These are phyloP conservation scores for Phytophthora colocasiae DNA, from an alignment of 352 stramenopile genomes.

Conservation along the genomic window DNA sequence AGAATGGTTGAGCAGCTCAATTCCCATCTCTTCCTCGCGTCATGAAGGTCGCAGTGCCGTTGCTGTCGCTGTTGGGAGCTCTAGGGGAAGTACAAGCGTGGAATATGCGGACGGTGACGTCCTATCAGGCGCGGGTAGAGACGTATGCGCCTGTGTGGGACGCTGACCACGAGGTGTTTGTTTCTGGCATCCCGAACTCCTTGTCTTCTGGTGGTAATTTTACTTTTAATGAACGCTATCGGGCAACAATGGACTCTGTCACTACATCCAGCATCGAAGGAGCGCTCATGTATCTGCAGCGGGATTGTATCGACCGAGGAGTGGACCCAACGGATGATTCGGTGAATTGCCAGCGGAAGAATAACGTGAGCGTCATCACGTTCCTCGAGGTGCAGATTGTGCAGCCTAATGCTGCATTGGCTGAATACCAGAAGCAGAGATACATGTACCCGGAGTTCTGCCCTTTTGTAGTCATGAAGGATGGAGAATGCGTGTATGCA, in stretches of 20 bases:
- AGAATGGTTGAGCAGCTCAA: slow-evolving; percentile 16
- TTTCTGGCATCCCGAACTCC: slow-evolving; percentile 45
- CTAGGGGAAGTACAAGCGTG: slow-evolving; percentile 27
- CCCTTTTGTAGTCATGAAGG: slow-evolving; percentile 70
- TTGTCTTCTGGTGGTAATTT: slow-evolving; percentile 7
- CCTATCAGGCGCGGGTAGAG: slow-evolving; percentile 69
- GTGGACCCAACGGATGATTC: slow-evolving; percentile 28
- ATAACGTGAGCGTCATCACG: slow-evolving; percentile 69
- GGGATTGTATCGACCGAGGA: slow-evolving; percentile 70
- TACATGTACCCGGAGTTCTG: slow-evolving; percentile 79
- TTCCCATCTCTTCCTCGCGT: background rate
- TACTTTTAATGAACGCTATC: slow-evolving; percentile 57
- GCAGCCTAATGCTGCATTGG: slow-evolving; percentile 63
- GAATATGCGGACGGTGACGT: slow-evolving; percentile 57
- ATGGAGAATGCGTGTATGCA: slow-evolving; percentile 55
- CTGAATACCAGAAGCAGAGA: slow-evolving; percentile 61
- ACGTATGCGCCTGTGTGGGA: slow-evolving; percentile 61
- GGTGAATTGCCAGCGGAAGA: slow-evolving; percentile 50
- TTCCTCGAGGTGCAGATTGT: slow-evolving; percentile 73
- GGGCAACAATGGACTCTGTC: slow-evolving; percentile 65
- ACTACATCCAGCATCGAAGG: slow-evolving; percentile 77
- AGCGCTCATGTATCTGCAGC: slow-evolving; percentile 74
- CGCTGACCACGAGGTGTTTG: slow-evolving; percentile 47
- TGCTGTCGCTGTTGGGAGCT: slow-evolving; percentile 6
- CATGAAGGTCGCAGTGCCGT: background rate